Evolutionary conservation across 1,284 basidiomycete species (phyloP).

Genomic region (Moesziomyces sp.): DNA sequence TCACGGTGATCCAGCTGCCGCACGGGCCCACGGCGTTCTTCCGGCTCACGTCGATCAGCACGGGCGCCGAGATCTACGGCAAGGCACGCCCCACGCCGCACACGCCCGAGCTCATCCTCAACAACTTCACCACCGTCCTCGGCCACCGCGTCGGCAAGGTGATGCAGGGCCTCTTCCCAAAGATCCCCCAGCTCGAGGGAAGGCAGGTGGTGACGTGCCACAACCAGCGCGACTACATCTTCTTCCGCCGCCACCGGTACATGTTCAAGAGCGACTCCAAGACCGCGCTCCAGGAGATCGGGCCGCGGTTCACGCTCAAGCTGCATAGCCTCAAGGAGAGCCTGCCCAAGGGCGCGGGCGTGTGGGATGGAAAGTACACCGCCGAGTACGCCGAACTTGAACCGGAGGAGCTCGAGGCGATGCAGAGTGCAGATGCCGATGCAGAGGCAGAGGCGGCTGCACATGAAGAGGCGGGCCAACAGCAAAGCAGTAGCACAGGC

Average conservation of each 20-base stretch:
- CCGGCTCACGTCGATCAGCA: constrained; percentile 87
- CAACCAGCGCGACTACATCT: constrained; percentile 97
- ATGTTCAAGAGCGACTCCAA: constrained; percentile 83
- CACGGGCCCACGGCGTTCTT: constrained; percentile 95
- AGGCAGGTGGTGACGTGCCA: constrained; percentile 97
- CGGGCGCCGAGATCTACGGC: constrained; percentile 83
- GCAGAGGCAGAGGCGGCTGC: constrained; percentile 5
- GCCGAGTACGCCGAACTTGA: constrained; percentile 52
- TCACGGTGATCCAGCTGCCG: constrained; percentile 90
- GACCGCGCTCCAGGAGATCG: constrained; percentile 95
- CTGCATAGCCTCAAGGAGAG: constrained; percentile 88
- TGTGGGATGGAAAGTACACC: constrained; percentile 75
- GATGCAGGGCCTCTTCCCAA: constrained; percentile 95
- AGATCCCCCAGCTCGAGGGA: constrained; percentile 93
- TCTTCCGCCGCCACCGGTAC: constrained; percentile 95
- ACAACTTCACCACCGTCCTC: constrained; percentile 92
- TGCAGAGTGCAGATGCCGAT: constrained; percentile 21
- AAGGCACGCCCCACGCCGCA: constrained; percentile 93
- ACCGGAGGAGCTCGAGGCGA: constrained; percentile 51
- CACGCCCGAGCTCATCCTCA: constrained; percentile 93
- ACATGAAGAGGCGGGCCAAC: background rate
- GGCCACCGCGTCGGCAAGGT: constrained; percentile 92
- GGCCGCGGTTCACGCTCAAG: constrained; percentile 96
- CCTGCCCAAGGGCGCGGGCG: constrained; percentile 74
- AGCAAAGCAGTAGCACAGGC: background rate